phyloP scores from a whole-genome alignment of 345 rosid genomes.

The Citrus unshiu region DNA sequence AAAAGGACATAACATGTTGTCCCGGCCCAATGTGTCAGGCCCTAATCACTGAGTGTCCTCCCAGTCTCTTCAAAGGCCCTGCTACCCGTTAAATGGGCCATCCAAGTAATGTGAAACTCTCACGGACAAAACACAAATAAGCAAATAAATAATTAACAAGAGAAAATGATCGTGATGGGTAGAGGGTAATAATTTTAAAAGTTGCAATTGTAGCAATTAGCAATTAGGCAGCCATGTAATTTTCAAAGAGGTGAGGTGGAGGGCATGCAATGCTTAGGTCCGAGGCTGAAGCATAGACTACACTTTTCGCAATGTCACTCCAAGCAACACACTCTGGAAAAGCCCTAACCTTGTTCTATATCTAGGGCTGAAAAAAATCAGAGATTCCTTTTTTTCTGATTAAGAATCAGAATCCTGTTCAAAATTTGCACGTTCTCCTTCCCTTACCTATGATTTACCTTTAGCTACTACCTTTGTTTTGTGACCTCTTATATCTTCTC shows the following conservation, averaged over 20 bases:
- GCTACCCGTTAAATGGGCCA: no score
- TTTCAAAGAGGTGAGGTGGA: neutral
- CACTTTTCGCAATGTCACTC: neutral
- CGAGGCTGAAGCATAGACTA: neutral
- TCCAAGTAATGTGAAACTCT: neutral
- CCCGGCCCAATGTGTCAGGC: neutral
- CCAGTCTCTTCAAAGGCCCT: neutral
- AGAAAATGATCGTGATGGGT: neutral
- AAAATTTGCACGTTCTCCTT: neutral
- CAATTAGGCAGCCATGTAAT: neutral
- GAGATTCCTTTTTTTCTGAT: neutral
- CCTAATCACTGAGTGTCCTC: neutral
- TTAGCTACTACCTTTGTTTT: neutral
- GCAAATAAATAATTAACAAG: no score
- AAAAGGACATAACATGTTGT: no score
- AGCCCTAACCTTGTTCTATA: neutral
- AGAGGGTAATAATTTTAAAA: no score
- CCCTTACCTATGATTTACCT: neutral
- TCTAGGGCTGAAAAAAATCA: neutral
- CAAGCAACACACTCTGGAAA: neutral
- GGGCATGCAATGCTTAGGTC: neutral
- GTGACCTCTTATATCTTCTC: neutral
- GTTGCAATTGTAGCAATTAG: neutral
- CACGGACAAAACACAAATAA: neutral
- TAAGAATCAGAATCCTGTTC: conserved; percentile 4